Percentiles rank a stretch among this genome's conserved stretches.
Conservation (phyloP, 2,329 filamentous ascomycete species). For the Aspergillus pseudoviridinutans region DNA sequence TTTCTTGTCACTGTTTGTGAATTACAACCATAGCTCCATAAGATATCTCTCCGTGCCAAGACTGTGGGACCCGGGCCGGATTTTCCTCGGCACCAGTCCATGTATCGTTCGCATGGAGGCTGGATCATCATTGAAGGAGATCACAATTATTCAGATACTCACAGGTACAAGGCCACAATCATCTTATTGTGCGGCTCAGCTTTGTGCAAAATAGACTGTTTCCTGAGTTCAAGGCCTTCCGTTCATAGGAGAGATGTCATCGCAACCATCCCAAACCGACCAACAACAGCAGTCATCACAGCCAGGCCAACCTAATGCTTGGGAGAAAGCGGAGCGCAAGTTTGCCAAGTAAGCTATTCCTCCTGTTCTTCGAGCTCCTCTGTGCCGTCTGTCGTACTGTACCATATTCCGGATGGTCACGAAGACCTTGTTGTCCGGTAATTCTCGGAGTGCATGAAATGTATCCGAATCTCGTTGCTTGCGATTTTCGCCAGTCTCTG, state of each 20-base stretch:
- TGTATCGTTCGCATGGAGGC: not conserved
- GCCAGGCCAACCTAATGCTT: conserved; percentile 44
- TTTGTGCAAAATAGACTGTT: not conserved
- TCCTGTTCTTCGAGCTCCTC: not conserved
- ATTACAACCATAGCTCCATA: not conserved
- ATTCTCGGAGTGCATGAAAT: not conserved
- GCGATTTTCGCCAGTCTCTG: not conserved
- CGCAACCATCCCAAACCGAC: conserved; percentile 8
- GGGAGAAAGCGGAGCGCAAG: conserved; percentile 55
- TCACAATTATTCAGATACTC: not conserved
- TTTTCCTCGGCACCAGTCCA: not conserved
- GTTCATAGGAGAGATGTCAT: conserved; percentile 8
- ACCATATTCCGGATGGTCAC: not conserved
- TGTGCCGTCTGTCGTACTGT: not conserved
- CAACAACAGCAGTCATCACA: conserved; percentile 33
- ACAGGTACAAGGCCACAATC: not conserved
- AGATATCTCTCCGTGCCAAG: not conserved
- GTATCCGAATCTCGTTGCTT: not conserved
- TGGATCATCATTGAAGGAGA: not conserved
- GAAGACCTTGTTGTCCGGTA: not conserved
- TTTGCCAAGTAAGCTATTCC: conserved; percentile 56
- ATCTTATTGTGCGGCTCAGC: not conserved
- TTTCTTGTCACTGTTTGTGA: too few relatives aligned
- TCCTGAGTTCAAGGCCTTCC: too few relatives aligned
- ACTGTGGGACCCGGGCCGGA: not conserved